Base-by-base conservation (phyloP, 768 basidiomycete species). In the Imleria badia region DNA sequence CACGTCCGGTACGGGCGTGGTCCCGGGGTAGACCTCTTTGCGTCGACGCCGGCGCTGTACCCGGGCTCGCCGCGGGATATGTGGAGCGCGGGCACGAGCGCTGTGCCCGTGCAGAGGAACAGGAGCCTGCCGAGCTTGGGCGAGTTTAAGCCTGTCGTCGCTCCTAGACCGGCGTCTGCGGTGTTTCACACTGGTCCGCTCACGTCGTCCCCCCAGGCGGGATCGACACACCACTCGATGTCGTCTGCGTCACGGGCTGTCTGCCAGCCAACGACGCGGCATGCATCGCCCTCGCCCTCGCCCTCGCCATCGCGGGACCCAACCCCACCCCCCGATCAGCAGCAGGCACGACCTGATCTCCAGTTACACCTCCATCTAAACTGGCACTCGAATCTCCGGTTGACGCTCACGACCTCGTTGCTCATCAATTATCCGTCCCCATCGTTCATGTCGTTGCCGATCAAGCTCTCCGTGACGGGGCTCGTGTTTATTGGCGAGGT, bases 401-500 rank as follows among this genome's bases (percentile, higher is more conserved):
- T 99, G 61, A 91, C 90, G 9, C 79, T 99, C 51, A 86, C 91
- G 30, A 98, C 97, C 0, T 95, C 93, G 10, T 80, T 98, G 26
- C 82, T 94, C 57, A 94, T 99, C 72, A 97, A 99, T 73, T 98
- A 98, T 69, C 97, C 97, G 6, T 94, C 94, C 0, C 87, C 89
- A 0, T 83, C 89, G 69, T 98, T 99, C 79, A 98, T 99, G 95
- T 87, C 91, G 14, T 81, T 99, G 23, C 97, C 97, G 8, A 91
- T 99, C 70, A 89, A 91, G 65, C 85, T 98, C 51, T 89, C 87
- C n/a, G 83, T 98, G 26, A 95, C 89, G 0, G 91, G 92, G 1
- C 78, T 98, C 54, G 77, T 94, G 14, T 91, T 98, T 70, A 80
- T 81, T 13, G 92, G 91, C 53, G 91, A 96, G 64, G 74, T 98